A percentile compares a stretch with the other conserved stretches of the same genome.
Conservation (phyloP, 805 yeast species). For the Priceomyces fermenticarens region DNA sequence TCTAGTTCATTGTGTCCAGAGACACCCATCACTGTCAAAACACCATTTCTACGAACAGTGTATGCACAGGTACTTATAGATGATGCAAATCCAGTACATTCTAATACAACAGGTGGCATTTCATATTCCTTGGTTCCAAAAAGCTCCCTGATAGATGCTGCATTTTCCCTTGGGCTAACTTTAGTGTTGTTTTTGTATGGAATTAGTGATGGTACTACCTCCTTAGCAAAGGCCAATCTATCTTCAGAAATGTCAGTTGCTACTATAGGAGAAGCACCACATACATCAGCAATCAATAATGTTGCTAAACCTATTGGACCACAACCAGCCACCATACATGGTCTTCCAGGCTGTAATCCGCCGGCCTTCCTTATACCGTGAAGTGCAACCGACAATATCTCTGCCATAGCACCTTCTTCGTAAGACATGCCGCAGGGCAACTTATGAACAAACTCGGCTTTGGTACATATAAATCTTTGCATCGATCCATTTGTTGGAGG, state of each 20-base stretch:
- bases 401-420: conserved; percentile 54
- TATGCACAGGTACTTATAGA: conserved; percentile 15
- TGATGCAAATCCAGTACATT: conserved; percentile 20
- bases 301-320: conserved; percentile 59
- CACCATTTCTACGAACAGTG: conserved; percentile 13
- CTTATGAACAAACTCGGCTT: conserved; percentile 30
- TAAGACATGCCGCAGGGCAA: conserved; percentile 43
- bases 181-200: conserved; percentile 41
- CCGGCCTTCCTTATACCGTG: conserved; percentile 50
- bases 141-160: conserved; percentile 29
- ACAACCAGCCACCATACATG: conserved; percentile 44
- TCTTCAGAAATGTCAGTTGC: conserved; percentile 70
- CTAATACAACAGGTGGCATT: conserved; percentile 20
- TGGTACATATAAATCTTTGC: conserved; percentile 15
- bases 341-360: not conserved
- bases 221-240: conserved; percentile 46
- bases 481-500: conserved; percentile 32
- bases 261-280: conserved; percentile 60
- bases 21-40: conserved; percentile 19
- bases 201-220: conserved; percentile 41
- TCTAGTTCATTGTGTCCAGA: conserved; percentile 13
- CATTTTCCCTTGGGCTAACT: conserved; percentile 33
- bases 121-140: conserved; percentile 31
- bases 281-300: conserved; percentile 46
- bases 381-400: conserved; percentile 52